Evolutionary conservation across 495 filamentous ascomycete species (phyloP), one percentile per base, ranked within the genome.

Genomic region (Trichoderma orchidacearum): DNA sequence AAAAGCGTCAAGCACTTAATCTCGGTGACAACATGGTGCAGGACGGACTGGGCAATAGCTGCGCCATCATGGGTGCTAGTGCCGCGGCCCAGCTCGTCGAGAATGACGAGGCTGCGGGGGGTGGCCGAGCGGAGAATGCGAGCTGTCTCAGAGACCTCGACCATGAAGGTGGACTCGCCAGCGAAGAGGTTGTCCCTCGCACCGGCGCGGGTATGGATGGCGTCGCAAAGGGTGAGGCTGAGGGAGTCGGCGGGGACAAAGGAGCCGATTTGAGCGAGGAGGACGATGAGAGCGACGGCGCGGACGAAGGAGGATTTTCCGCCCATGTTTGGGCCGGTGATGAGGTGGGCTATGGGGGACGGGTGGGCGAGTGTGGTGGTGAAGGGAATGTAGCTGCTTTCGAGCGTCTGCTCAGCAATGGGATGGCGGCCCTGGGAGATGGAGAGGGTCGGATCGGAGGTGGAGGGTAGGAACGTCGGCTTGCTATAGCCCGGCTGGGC

Each of bases 271-370:
- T 99, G 93, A 3, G 86, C 91, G 77, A 99, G 90, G 58, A 99
- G 90, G 17, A 85, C 81, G 55, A 97, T 87, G 0, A 99, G 82
- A 0, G 93, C 93, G 29, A 93, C 83, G 61, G 90, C 87, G 53
- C 93, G 87, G 2, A 97, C 91, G 70, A 95, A 99, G 64, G 83
- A 87, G 45, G 87, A 93, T 66, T 99, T 99, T 27, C 93, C 93
- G 62, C 94, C 94, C 92, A 97, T 97, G 75, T 98, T 98, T 13
- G 94, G 93, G 5, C 94, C 94, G 4, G 94, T 97, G 56, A 97
- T 83, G 35, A 97, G 83, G 52, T 96, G 81, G 0, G 87, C 90
- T 1, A 90, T 83, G 7, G 71, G 71, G 17, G 82, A 68, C 13
- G 80, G 72, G 0, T 78, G 70, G 34, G 73, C 55, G 38, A 99